These are phyloP conservation scores for Pueraria montana DNA, from an alignment of 306 rosid species.

Conservation along the genomic window DNA sequence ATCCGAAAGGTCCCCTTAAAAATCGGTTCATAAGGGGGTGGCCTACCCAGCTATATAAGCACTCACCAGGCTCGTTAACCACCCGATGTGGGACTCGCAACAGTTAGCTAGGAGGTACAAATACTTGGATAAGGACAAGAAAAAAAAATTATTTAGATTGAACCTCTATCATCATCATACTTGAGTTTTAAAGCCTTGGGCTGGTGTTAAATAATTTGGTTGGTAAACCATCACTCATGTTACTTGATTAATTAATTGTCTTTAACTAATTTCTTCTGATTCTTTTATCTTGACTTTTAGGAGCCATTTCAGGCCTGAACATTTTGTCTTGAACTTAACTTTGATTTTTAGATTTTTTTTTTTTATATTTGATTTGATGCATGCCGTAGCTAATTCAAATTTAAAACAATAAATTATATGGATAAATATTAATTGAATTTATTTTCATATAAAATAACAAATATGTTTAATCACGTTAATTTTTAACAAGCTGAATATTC, in stretches of 20 bases:
- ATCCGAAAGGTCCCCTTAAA: too few species aligned
- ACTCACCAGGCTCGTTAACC: too few species aligned
- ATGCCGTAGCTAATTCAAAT: conserved; percentile 4
- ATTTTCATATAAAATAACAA: not conserved
- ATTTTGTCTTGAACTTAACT: not conserved
- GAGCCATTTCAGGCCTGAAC: not conserved
- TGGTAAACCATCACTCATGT: conserved; percentile 23
- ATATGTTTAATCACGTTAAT: not conserved
- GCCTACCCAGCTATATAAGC: too few species aligned
- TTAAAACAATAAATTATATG: not conserved
- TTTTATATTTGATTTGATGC: not conserved
- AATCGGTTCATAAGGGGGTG: too few species aligned
- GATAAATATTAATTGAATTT: not conserved
- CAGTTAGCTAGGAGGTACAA: not conserved
- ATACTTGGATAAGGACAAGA: conserved; percentile 2
- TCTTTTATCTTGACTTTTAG: conserved; percentile 1
- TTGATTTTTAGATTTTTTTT: too few species aligned
- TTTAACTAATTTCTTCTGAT: conserved; percentile 28
- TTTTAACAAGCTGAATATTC: not conserved
- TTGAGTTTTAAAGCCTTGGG: not conserved
- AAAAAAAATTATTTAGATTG: not conserved
- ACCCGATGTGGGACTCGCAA: too few species aligned
- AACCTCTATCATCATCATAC: not conserved
- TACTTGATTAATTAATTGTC: conserved; percentile 4
- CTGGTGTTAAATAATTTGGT: conserved; percentile 16